Evolutionary conservation across 2,329 filamentous ascomycete species (phyloP), one percentile per base, ranked within the genome.

Genomic region (Apiospora marii): DNA sequence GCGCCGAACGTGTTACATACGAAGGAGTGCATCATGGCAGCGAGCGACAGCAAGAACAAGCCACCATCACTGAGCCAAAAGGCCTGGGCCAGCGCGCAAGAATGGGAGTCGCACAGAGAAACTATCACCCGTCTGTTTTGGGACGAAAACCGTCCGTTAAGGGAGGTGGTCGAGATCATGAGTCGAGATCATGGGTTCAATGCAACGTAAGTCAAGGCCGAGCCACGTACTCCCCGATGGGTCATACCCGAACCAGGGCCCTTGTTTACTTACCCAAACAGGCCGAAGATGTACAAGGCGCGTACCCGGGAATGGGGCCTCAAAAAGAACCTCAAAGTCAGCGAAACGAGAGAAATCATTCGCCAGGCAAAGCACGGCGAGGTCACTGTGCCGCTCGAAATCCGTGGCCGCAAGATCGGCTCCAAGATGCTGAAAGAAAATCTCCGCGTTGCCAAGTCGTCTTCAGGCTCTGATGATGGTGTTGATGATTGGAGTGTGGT

Each of bases 271-370:
- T 46, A 49, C 67, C 16, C n/a, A 51, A 6, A 53, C 22, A 73
- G 72, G 48, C 69, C 68, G 16, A 73, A 73, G 48, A 73, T 73
- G 72, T 73, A 73, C 34, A 73, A 73, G 41, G 67, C 64, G 24
- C 70, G 72, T 41, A 48, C 70, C 46, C 58, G 68, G 44, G 64
- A 67, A 27, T 73, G 72, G 72, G 72, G 72, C 30, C 72, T 73
- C 16, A 64, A 69, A 30, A 73, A 73, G 44, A 73, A 73, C 43
- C 69, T 71, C n/a, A 73, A 73, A 49, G 68, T 70, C n/a, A 71
- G 64, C 61, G 72, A 73, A 51, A 70, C 72, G 22, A 64, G 70
- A 30, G 61, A 73, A 41, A 71, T 73, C 51, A 73, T 73, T n/a
- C 61, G 70, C 44, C 58, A 69, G 49, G 72, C 72, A 49, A 68